A percentile compares a stretch with the other conserved stretches of the same genome.
Evolutionary conservation across 768 basidiomycete species (phyloP).

Genomic region (Rhodocollybia butyracea): DNA sequence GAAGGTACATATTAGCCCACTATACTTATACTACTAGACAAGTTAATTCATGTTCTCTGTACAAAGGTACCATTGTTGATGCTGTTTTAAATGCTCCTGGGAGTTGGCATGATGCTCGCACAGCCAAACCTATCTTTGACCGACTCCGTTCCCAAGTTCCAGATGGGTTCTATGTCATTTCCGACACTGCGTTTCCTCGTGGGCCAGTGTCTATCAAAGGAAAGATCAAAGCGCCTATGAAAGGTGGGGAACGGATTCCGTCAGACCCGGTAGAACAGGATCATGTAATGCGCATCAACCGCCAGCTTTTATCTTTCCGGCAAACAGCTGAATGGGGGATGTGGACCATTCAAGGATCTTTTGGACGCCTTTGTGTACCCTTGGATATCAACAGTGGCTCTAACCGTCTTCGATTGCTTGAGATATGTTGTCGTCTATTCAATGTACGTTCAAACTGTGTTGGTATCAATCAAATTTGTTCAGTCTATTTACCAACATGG

Average conservation of each 20-base stretch:
- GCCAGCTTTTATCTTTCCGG: constrained; percentile 24
- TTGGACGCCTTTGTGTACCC: constrained; percentile 41
- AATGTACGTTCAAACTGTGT: constrained; percentile 31
- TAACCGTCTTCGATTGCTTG: constrained; percentile 27
- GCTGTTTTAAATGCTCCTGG: constrained; percentile 26
- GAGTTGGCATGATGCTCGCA: constrained; percentile 32
- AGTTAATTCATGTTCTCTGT: not conserved
- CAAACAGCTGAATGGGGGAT: constrained; percentile 56
- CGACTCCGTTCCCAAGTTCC: constrained; percentile 21
- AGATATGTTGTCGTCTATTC: constrained; percentile 28
- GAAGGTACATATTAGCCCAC: not conserved
- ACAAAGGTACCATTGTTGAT: constrained; percentile 22
- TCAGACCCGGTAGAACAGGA: constrained; percentile 7
- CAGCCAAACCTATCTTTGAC: constrained; percentile 24
- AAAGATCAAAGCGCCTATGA: constrained; percentile 24
- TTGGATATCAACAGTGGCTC: constrained; percentile 28
- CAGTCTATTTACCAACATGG: constrained; percentile 41
- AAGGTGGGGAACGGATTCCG: constrained; percentile 13
- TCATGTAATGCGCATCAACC: constrained; percentile 15
- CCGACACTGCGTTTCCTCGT: constrained; percentile 31
- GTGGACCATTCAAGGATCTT: constrained; percentile 40
- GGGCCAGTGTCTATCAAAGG: constrained; percentile 15
- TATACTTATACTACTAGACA: not conserved
- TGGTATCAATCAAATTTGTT: constrained; percentile 39
- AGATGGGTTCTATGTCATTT: constrained; percentile 24